These are phyloP conservation scores for Xylaria castorea DNA, from an alignment of 495 filamentous ascomycete genomes.

Conservation along the genomic window DNA sequence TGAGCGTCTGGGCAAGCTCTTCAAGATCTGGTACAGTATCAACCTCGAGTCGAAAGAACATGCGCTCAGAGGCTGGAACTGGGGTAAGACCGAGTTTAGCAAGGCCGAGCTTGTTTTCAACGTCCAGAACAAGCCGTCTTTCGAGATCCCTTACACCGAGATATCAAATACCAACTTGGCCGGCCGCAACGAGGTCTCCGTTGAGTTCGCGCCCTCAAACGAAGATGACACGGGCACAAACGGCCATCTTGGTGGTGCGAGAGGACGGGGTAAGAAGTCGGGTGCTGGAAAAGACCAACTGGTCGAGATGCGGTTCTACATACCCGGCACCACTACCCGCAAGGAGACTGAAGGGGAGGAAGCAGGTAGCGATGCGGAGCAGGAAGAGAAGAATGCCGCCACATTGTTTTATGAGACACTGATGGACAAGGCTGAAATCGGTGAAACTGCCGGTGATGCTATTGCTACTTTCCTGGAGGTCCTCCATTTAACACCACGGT, in stretches of 20 bases:
- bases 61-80: slow-evolving; percentile 97
- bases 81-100: slow-evolving; percentile 97
- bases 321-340: slow-evolving; percentile 87
- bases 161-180: slow-evolving; percentile 98
- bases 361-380: slow-evolving; percentile 69
- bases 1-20: slow-evolving; percentile 85
- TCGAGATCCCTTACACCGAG: slow-evolving; percentile 97
- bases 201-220: slow-evolving; percentile 85
- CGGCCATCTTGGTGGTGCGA: slow-evolving; percentile 76
- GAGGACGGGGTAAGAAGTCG: slow-evolving; percentile 84
- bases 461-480: slow-evolving; percentile 98
- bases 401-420: slow-evolving; percentile 95
- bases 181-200: slow-evolving; percentile 95
- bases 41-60: slow-evolving; percentile 92
- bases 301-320: slow-evolving; percentile 98
- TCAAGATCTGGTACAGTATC: slow-evolving; percentile 96
- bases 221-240: slow-evolving; percentile 72
- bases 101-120: slow-evolving; percentile 96
- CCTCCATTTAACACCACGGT: slow-evolving; percentile 95
- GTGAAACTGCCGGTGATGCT: slow-evolving; percentile 95
- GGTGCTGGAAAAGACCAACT: slow-evolving; percentile 88
- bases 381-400: slow-evolving; percentile 89
- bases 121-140: slow-evolving; percentile 94
- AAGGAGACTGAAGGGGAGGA: slow-evolving; percentile 82
- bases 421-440: slow-evolving; percentile 99